phyloP scores from a whole-genome alignment of 768 basidiomycete species.

The Trametes gibbosa region DNA sequence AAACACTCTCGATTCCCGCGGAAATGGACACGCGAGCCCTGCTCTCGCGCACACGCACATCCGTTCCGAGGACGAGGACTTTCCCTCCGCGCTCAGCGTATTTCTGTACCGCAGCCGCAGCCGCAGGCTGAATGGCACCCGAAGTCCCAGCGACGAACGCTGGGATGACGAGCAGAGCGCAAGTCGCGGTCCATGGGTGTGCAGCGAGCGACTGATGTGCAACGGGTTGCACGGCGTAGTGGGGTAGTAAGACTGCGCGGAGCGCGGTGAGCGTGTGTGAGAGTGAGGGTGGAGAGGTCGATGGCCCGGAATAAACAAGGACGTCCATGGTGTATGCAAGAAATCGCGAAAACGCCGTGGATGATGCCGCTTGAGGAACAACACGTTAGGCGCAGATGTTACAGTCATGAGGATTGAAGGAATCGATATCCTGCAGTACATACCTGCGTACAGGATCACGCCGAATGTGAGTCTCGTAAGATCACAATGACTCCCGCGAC shows the following conservation, averaged over 20 bases:
- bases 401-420: too few species aligned
- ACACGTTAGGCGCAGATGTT: too few species aligned
- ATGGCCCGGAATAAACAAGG: slow-evolving; percentile 44
- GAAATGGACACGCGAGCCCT: background rate
- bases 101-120: slow-evolving; percentile 41
- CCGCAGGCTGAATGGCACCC: slow-evolving; percentile 38
- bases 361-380: background rate
- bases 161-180: slow-evolving; percentile 80
- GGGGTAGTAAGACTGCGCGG: slow-evolving; percentile 56
- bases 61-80: slow-evolving; percentile 66
- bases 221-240: slow-evolving; percentile 77
- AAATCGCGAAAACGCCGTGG: too few species aligned
- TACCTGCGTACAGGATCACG: too few species aligned
- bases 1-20: slow-evolving; percentile 43
- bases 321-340: slow-evolving; percentile 41
- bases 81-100: slow-evolving; percentile 70
- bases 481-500: too few species aligned
- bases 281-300: slow-evolving; percentile 39
- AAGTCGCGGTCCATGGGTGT: slow-evolving; percentile 76
- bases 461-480: too few species aligned
- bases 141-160: slow-evolving; percentile 43
- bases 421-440: too few species aligned
- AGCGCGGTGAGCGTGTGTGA: slow-evolving; percentile 36
- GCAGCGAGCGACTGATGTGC: slow-evolving; percentile 51
- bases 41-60: slow-evolving; percentile 21